Conservation (phyloP, 164 flowering plant species). For the Umbellularia californica region DNA sequence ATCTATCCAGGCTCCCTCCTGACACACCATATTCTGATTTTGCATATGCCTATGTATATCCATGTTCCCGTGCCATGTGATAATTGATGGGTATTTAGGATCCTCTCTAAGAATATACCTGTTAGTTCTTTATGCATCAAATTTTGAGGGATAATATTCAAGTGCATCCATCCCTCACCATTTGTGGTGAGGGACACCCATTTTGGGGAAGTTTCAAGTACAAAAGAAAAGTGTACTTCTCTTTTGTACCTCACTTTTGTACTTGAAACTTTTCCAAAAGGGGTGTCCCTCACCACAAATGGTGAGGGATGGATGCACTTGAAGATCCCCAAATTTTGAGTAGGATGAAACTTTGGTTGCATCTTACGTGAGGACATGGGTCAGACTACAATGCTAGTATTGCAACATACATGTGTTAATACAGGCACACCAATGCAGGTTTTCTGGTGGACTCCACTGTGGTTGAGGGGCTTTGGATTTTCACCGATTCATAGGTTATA, state of each 20-base stretch:
- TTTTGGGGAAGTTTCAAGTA: too few species aligned
- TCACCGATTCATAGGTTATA: too few species aligned
- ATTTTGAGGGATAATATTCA: too few species aligned
- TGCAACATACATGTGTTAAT: background rate
- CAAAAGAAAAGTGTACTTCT: too few species aligned
- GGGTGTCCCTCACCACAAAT: too few species aligned
- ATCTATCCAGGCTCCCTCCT: constrained; percentile 58
- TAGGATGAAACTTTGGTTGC: background rate
- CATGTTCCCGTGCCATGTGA: background rate
- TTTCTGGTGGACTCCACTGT: background rate
- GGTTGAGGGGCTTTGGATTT: background rate
- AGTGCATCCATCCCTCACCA: too few species aligned
- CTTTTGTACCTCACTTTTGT: too few species aligned
- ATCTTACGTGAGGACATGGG: background rate
- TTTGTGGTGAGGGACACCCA: too few species aligned
- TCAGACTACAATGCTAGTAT: background rate
- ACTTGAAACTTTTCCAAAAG: too few species aligned
- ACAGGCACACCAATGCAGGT: background rate
- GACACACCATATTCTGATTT: constrained; percentile 75
- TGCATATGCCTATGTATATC: constrained; percentile 53
- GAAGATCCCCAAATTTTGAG: too few species aligned
- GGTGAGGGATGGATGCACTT: too few species aligned
- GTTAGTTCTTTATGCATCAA: background rate
- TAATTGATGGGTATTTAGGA: background rate
- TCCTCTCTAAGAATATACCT: background rate